Evolutionary conservation across 306 rosid species (phyloP).

Genomic region (Betula pendula): DNA sequence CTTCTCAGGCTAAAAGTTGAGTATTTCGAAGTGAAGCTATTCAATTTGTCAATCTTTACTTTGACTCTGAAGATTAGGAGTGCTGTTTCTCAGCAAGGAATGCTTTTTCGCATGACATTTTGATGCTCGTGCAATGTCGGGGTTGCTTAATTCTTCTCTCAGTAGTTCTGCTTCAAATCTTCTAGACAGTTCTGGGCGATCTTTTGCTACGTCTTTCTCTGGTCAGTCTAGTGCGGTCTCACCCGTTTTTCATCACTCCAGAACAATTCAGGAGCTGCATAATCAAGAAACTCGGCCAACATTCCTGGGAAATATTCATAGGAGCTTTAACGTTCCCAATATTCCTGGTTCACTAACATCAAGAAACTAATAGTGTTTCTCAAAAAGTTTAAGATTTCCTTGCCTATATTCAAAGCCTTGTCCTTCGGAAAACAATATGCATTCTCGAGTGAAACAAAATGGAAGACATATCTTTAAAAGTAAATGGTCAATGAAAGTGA

Average conservation of each 20-base stretch:
- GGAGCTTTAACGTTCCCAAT: slow-evolving; percentile 88
- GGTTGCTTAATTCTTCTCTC: slow-evolving; percentile 72
- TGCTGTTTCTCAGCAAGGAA: slow-evolving; percentile 31
- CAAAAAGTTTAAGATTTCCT: no score
- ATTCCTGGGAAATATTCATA: no score
- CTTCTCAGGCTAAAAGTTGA: slow-evolving; percentile 40
- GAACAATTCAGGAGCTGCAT: slow-evolving; percentile 78
- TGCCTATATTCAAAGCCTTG: no score
- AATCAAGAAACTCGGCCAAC: no score
- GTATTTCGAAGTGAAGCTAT: slow-evolving; percentile 35
- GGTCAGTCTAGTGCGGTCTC: slow-evolving; percentile 97
- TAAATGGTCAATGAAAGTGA: no score
- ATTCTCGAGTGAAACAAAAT: no score
- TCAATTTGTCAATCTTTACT: slow-evolving; percentile 29
- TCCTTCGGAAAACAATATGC: no score
- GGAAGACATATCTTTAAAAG: no score
- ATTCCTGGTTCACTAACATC: slow-evolving; percentile 69
- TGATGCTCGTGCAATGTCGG: slow-evolving; percentile 59
- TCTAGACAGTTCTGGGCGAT: slow-evolving; percentile 80
- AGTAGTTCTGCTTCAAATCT: slow-evolving; percentile 91
- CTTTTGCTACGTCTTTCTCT: slow-evolving; percentile 84
- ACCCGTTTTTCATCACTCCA: slow-evolving; percentile 85
- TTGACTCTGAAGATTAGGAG: slow-evolving; percentile 31
- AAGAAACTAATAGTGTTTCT: slow-evolving; percentile 75
- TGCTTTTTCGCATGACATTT: slow-evolving; percentile 36